Percentiles rank a stretch among this genome's conserved stretches.
Conservation (phyloP, 1,284 basidiomycete genomes). For the Trichosporon ovoides region DNA sequence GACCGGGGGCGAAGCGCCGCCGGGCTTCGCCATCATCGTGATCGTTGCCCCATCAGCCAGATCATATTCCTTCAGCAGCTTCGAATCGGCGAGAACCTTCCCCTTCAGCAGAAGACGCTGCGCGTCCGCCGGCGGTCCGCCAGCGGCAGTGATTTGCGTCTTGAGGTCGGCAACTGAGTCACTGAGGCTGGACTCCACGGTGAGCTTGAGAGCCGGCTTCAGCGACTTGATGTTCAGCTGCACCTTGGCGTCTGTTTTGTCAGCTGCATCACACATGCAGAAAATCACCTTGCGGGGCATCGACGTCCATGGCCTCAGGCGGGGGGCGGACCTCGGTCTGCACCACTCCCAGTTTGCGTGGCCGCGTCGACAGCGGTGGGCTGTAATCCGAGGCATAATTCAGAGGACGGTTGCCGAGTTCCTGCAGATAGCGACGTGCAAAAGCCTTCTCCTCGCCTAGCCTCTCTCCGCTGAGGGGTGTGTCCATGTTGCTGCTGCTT, state of each 20-base stretch:
- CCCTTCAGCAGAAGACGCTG: conserved; percentile 85
- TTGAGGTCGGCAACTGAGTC: conserved; percentile 78
- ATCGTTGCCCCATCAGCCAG: conserved; percentile 71
- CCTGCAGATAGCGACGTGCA: conserved; percentile 65
- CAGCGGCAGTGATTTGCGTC: conserved; percentile 57
- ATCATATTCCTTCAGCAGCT: conserved; percentile 80
- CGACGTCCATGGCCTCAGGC: conserved; percentile 37
- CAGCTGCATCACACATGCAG: not conserved
- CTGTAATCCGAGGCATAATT: conserved; percentile 69
- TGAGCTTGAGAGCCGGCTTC: conserved; percentile 74
- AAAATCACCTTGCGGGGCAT: conserved; percentile 26
- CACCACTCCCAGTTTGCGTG: conserved; percentile 67
- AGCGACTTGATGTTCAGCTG: conserved; percentile 76
- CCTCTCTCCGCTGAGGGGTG: conserved; percentile 52
- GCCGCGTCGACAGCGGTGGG: conserved; percentile 63
- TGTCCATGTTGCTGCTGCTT: conserved; percentile 25
- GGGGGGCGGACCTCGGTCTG: conserved; percentile 49
- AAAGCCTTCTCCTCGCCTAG: conserved; percentile 61
- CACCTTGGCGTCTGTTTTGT: conserved; percentile 49
- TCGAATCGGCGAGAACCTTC: conserved; percentile 78
- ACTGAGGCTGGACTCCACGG: conserved; percentile 62
- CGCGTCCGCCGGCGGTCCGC: conserved; percentile 61
- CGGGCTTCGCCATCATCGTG: conserved; percentile 76
- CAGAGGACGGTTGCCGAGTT: conserved; percentile 63
- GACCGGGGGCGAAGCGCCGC: conserved; percentile 50